A percentile compares a stretch with the other conserved stretches of the same genome.
These are phyloP conservation scores for Tinospora cordifolia DNA, from an alignment of 164 flowering plant genomes.

Conservation along the genomic window DNA sequence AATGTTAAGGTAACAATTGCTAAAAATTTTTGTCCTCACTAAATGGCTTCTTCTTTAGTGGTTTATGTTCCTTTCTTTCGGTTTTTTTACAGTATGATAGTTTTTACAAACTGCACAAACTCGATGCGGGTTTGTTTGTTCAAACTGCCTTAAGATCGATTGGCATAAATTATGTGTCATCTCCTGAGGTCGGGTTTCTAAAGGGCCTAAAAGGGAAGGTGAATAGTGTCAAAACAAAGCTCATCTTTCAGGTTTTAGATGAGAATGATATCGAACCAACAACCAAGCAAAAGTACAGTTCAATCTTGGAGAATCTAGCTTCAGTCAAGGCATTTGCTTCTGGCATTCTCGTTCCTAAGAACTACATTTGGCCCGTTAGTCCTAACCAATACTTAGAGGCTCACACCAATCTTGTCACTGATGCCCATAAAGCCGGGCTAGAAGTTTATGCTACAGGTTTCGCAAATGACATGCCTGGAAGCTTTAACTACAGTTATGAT, in stretches of 20 bases:
- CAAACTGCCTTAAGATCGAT: constrained; percentile 14
- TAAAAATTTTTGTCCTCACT: background rate
- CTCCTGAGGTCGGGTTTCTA: constrained; percentile 74
- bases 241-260: constrained; percentile 44
- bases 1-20: constrained; percentile 49
- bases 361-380: constrained; percentile 42
- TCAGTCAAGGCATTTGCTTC: constrained; percentile 56
- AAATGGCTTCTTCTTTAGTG: background rate
- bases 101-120: constrained; percentile 49
- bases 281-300: constrained; percentile 46
- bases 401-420: constrained; percentile 57
- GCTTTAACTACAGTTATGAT: constrained; percentile 81
- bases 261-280: constrained; percentile 55
- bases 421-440: constrained; percentile 76
- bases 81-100: constrained; percentile 43
- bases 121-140: constrained; percentile 25
- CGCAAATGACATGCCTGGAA: constrained; percentile 53
- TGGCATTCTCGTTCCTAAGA: constrained; percentile 56
- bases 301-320: constrained; percentile 38
- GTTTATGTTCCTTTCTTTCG: background rate
- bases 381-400: constrained; percentile 35
- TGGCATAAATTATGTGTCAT: constrained; percentile 47
- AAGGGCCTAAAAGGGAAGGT: constrained; percentile 36
- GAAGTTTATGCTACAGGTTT: constrained; percentile 76
- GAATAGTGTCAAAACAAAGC: constrained; percentile 39